phyloP scores from a whole-genome alignment of 768 basidiomycete species.

The Hortiboletus campestris region DNA sequence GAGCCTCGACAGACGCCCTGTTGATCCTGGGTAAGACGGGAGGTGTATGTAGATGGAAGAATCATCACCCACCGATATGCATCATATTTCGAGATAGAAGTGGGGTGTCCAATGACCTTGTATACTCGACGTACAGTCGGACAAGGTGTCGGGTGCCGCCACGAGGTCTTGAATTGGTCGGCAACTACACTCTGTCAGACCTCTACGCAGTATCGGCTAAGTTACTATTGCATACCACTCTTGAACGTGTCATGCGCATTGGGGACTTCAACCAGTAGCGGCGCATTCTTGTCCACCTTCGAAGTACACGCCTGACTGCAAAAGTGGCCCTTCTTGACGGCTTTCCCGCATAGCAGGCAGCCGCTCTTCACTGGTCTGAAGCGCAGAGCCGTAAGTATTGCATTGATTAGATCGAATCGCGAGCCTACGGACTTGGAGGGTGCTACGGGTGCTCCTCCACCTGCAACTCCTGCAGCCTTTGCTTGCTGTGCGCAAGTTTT shows the following conservation, averaged over 20 bases:
- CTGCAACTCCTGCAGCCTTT: slow-evolving; percentile 26
- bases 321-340: slow-evolving; percentile 62
- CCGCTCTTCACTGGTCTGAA: slow-evolving; percentile 38
- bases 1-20: slow-evolving; percentile 55
- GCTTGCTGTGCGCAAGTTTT: slow-evolving; percentile 59
- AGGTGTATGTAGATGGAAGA: not conserved
- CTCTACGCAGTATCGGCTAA: not conserved
- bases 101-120: slow-evolving; percentile 55
- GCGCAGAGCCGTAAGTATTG: slow-evolving; percentile 33
- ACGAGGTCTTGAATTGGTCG: slow-evolving; percentile 67
- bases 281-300: slow-evolving; percentile 53
- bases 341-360: slow-evolving; percentile 62
- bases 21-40: slow-evolving; percentile 1
- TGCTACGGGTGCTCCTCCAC: slow-evolving; percentile 23
- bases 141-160: slow-evolving; percentile 59
- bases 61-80: slow-evolving; percentile 50
- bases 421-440: slow-evolving; percentile 33
- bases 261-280: slow-evolving; percentile 59
- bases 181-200: slow-evolving; percentile 40
- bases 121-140: slow-evolving; percentile 61
- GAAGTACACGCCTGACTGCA: slow-evolving; percentile 56
- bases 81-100: slow-evolving; percentile 54
- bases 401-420: slow-evolving; percentile 20
- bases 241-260: slow-evolving; percentile 59
- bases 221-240: slow-evolving; percentile 46